Conservation (phyloP, 148 eudicot genomes). For the Rheum nobile region DNA sequence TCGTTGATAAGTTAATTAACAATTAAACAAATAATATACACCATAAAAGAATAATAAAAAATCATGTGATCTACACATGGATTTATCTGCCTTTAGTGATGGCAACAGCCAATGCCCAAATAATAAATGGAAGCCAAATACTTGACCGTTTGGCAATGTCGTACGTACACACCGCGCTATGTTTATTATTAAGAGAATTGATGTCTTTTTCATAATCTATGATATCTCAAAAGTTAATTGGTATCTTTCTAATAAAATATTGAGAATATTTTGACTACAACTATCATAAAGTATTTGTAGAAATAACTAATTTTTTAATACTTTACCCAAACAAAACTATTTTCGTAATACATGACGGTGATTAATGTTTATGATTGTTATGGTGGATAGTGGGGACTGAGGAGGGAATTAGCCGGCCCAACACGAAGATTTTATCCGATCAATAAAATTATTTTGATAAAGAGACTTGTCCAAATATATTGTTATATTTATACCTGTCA, state of each 20-base stretch:
- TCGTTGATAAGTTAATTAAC: neutral
- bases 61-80: neutral
- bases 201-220: neutral
- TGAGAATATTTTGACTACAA: neutral
- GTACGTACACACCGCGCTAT: neutral
- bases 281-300: neutral
- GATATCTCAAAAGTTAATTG: neutral
- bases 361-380: neutral
- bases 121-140: neutral
- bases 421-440: neutral
- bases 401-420: neutral
- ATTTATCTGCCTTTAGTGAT: neutral
- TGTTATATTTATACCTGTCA: neutral
- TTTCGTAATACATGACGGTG: neutral
- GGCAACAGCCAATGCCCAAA: constrained; percentile 3
- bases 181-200: neutral
- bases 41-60: neutral
- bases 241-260: neutral
- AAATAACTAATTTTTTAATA: neutral
- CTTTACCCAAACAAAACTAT: no score
- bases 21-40: neutral
- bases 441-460: neutral
- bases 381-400: constrained; percentile 2
- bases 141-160: neutral
- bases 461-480: neutral